Evolutionary conservation across 495 filamentous ascomycete genomes (phyloP).

Genomic region (Penicillium parvum): DNA sequence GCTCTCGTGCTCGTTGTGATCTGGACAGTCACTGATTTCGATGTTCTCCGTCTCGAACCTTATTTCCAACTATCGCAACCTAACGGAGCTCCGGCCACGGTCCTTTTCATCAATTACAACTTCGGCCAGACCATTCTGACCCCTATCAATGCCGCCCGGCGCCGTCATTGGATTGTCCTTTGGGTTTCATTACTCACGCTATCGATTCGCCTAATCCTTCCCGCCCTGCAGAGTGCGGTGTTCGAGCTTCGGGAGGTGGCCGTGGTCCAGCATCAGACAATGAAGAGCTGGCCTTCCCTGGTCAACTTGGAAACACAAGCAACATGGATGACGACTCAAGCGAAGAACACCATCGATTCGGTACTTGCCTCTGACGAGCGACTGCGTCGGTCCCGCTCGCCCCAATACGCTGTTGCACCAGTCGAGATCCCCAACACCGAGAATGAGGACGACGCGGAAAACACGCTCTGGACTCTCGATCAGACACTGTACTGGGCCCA

Average conservation of each 20-base stretch:
- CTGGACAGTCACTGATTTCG: constrained; percentile 41
- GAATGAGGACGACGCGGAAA: constrained; percentile 15
- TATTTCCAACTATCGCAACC: constrained; percentile 39
- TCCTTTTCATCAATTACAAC: constrained; percentile 43
- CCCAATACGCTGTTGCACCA: constrained; percentile 32
- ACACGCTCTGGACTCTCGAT: constrained; percentile 34
- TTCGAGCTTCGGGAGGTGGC: constrained; percentile 34
- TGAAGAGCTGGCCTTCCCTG: constrained; percentile 35
- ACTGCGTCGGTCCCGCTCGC: constrained; percentile 27
- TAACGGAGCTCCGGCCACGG: constrained; percentile 32
- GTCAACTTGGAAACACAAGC: constrained; percentile 30
- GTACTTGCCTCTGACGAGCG: constrained; percentile 15
- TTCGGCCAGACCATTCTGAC: constrained; percentile 41
- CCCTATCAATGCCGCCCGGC: constrained; percentile 32
- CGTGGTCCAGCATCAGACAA: constrained; percentile 15
- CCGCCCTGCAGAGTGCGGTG: constrained; percentile 34
- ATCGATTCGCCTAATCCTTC: constrained; percentile 35
- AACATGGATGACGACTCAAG: constrained; percentile 34
- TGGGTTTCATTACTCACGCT: constrained; percentile 34
- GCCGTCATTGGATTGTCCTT: constrained; percentile 36
- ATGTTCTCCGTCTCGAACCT: constrained; percentile 39
- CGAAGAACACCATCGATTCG: constrained; percentile 23
- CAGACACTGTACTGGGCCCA: constrained; percentile 39
- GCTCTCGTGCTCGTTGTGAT: constrained; percentile 32
- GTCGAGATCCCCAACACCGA: constrained; percentile 31